phyloP scores from a whole-genome alignment of 768 basidiomycete genomes.

The Hygrophoropsis aurantiaca region DNA sequence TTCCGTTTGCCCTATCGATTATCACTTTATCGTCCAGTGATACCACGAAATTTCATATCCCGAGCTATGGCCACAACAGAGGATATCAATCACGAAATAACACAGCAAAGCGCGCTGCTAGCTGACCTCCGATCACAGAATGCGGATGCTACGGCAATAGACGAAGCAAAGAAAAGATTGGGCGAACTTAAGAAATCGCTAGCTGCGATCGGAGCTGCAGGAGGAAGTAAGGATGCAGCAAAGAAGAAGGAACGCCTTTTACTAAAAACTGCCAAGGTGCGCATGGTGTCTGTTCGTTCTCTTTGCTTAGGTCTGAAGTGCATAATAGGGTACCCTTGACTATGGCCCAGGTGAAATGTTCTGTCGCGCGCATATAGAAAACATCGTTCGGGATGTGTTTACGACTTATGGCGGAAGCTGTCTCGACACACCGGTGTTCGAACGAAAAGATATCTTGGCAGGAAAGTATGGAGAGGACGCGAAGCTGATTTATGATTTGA shows the following conservation, averaged over 20 bases:
- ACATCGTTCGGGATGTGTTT: constrained; percentile 84
- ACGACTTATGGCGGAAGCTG: constrained; percentile 85
- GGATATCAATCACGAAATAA: constrained; percentile 54
- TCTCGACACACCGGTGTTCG: constrained; percentile 98
- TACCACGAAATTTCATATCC: constrained; percentile 8
- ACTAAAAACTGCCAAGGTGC: constrained; percentile 93
- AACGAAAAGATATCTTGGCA: constrained; percentile 92
- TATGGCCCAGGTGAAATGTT: constrained; percentile 92
- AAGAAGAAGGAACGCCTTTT: constrained; percentile 72
- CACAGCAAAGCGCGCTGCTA: constrained; percentile 53
- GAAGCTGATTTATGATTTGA: constrained; percentile 96
- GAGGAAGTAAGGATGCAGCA: constrained; percentile 40
- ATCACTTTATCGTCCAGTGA: constrained; percentile 12
- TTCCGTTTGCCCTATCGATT: constrained; percentile 36
- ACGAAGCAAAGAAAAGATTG: constrained; percentile 67
- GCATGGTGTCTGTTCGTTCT: too few relatives aligned
- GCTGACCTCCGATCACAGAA: constrained; percentile 61
- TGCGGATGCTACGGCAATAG: constrained; percentile 48
- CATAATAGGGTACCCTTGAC: constrained; percentile 88
- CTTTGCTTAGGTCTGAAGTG: too few relatives aligned
- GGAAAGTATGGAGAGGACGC: constrained; percentile 98
- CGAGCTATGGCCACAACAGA: constrained; percentile 42
- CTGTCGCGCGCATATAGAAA: constrained; percentile 87
- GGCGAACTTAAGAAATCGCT: constrained; percentile 65
- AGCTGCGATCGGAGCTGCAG: constrained; percentile 37